Percentiles rank a stretch among this genome's conserved stretches.
Evolutionary conservation across 352 stramenopile genomes (phyloP).

Genomic region (Peronospora destructor): DNA sequence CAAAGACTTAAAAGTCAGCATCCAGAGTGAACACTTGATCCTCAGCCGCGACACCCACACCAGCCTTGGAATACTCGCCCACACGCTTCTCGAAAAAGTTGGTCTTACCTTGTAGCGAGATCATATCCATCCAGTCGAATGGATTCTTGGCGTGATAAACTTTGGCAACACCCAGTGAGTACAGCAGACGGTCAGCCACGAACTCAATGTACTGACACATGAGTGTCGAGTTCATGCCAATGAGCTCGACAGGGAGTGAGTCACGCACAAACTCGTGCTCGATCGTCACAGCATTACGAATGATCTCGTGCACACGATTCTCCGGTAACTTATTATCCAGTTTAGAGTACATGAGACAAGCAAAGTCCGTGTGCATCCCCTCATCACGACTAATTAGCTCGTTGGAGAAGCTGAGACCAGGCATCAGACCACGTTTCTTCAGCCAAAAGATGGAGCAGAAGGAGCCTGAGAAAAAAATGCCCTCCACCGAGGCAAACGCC

Average conservation of each 20-base stretch:
- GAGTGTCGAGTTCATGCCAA: constrained; percentile 97
- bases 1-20: constrained; percentile 84
- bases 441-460: constrained; percentile 99
- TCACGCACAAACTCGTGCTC: constrained; percentile 97
- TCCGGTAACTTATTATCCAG: constrained; percentile 94
- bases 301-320: constrained; percentile 90
- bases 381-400: constrained; percentile 98
- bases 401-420: constrained; percentile 97
- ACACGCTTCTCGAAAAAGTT: constrained; percentile 99
- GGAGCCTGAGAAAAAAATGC: constrained; percentile 98
- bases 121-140: constrained; percentile 99
- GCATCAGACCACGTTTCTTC: constrained; percentile 99
- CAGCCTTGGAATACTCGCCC: constrained; percentile 97
- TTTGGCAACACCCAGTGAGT: constrained; percentile 88
- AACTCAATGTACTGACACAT: constrained; percentile 99
- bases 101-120: constrained; percentile 96
- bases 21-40: constrained; percentile 92
- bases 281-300: constrained; percentile 93
- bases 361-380: constrained; percentile 98
- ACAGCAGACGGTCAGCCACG: constrained; percentile 93
- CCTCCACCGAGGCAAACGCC: constrained; percentile 96
- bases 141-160: constrained; percentile 93
- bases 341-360: constrained; percentile 97
- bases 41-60: constrained; percentile 86
- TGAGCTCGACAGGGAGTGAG: constrained; percentile 96